Evolutionary conservation across 2,329 filamentous ascomycete species (phyloP).

Genomic region (Lomentospora prolificans): DNA sequence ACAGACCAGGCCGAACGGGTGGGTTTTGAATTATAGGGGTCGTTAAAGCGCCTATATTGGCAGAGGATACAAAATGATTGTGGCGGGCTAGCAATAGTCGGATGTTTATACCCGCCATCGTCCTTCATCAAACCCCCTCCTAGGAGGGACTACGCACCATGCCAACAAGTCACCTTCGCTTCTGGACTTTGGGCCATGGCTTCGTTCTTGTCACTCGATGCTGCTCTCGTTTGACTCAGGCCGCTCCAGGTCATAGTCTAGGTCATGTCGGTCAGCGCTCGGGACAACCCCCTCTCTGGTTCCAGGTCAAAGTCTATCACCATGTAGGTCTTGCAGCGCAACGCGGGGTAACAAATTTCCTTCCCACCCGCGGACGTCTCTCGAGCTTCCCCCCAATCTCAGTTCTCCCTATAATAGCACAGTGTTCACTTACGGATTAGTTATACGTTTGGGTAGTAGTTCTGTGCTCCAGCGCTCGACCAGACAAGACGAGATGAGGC

Average conservation of each 20-base stretch:
- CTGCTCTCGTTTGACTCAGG: background rate
- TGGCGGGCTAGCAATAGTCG: background rate
- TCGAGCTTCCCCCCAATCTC: background rate
- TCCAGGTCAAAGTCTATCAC: no score
- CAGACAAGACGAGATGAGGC: background rate
- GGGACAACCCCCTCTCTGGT: background rate
- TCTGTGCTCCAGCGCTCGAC: background rate
- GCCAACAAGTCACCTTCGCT: background rate
- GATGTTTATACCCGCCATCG: background rate
- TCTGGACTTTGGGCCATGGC: no score
- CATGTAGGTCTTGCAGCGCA: background rate
- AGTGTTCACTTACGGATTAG: background rate
- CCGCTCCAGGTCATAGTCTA: background rate
- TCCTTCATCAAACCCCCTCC: background rate
- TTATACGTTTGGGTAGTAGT: background rate
- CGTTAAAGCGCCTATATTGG: no score
- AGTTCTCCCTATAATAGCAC: background rate
- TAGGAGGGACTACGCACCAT: background rate
- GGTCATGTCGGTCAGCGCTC: background rate
- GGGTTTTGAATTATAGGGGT: no score
- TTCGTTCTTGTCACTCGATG: no score
- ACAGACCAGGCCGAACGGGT: no score
- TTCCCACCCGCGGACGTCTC: background rate
- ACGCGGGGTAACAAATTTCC: slow-evolving; percentile 5
- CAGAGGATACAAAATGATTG: background rate